These are phyloP conservation scores for Endocarpon pusillum DNA, from an alignment of 495 filamentous ascomycete species.

Conservation along the genomic window DNA sequence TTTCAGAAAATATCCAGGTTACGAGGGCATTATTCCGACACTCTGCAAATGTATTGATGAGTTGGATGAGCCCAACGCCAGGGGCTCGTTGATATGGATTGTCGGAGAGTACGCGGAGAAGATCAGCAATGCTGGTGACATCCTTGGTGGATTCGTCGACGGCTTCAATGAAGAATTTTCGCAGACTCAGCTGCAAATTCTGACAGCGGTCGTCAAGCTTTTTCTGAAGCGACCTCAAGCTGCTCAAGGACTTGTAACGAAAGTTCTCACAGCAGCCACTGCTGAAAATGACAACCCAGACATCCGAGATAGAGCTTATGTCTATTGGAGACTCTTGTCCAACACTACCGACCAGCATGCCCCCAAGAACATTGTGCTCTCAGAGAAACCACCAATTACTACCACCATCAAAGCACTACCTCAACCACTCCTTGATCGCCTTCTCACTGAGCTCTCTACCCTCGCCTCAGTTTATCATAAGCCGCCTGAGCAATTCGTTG, in stretches of 20 bases:
- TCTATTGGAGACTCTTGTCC: slow-evolving; percentile 96
- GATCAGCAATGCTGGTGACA: slow-evolving; percentile 91
- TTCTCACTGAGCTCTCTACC: slow-evolving; percentile 83
- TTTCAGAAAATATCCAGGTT: slow-evolving; percentile 91
- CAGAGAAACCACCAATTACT: slow-evolving; percentile 83
- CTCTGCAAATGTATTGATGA: slow-evolving; percentile 95
- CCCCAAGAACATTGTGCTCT: slow-evolving; percentile 78
- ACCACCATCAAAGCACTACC: slow-evolving; percentile 85
- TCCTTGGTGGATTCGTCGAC: slow-evolving; percentile 71
- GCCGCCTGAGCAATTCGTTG: slow-evolving; percentile 88
- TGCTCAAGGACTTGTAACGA: slow-evolving; percentile 78
- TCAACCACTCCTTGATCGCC: slow-evolving; percentile 62
- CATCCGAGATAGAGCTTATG: slow-evolving; percentile 89
- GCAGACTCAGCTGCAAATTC: slow-evolving; percentile 82
- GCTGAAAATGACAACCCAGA: slow-evolving; percentile 94
- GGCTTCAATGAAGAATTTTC: slow-evolving; percentile 86
- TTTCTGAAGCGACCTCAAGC: slow-evolving; percentile 95
- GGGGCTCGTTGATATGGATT: slow-evolving; percentile 93
- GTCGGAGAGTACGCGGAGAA: slow-evolving; percentile 98
- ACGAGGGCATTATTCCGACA: slow-evolving; percentile 93
- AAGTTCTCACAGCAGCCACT: slow-evolving; percentile 80
- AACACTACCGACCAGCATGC: slow-evolving; percentile 64
- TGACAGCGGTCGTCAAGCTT: slow-evolving; percentile 91
- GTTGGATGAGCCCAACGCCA: slow-evolving; percentile 81
- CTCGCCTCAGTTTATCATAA: slow-evolving; percentile 99